Conservation (phyloP, 2,329 filamentous ascomycete species). For the Fusarium mangiferae region DNA sequence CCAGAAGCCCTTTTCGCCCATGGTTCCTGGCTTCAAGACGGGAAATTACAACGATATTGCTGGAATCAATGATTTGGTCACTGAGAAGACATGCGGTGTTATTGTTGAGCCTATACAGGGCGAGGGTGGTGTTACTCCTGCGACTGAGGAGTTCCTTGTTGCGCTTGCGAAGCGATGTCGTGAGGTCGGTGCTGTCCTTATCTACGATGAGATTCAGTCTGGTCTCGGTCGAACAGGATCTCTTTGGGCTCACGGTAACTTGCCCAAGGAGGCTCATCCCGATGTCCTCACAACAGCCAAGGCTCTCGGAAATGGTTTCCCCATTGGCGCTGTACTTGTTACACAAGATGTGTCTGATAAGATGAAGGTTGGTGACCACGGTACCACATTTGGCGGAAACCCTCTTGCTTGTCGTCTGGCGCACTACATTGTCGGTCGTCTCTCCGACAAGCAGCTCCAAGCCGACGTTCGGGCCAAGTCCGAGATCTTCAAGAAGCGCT, state of each 20-base stretch:
- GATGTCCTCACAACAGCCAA: slow-evolving; percentile 96
- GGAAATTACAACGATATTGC: slow-evolving; percentile 86
- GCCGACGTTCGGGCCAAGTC: slow-evolving; percentile 74
- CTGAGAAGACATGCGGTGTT: slow-evolving; percentile 88
- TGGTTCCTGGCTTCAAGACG: slow-evolving; percentile 93
- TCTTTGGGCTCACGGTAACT: slow-evolving; percentile 86
- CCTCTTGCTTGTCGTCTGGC: slow-evolving; percentile 86
- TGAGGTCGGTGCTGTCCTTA: slow-evolving; percentile 86
- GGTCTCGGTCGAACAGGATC: slow-evolving; percentile 87
- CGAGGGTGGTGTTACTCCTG: slow-evolving; percentile 91
- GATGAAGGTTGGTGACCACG: slow-evolving; percentile 78
- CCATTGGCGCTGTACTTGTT: slow-evolving; percentile 78
- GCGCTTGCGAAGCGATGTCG: slow-evolving; percentile 87
- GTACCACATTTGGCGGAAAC: slow-evolving; percentile 94
- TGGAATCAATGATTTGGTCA: slow-evolving; percentile 78
- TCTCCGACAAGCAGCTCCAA: slow-evolving; percentile 78
- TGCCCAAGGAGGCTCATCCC: slow-evolving; percentile 84
- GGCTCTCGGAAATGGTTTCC: slow-evolving; percentile 95
- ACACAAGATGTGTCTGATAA: slow-evolving; percentile 54
- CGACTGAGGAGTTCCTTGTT: slow-evolving; percentile 82
- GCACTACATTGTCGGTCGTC: slow-evolving; percentile 83
- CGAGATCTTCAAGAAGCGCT: slow-evolving; percentile 59
- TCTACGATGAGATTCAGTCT: slow-evolving; percentile 98
- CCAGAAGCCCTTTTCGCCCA: slow-evolving; percentile 92
- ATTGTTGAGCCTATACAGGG: slow-evolving; percentile 98